These are phyloP conservation scores for Chrysoporthe puriensis DNA, from an alignment of 2,329 filamentous ascomycete genomes.

Conservation along the genomic window DNA sequence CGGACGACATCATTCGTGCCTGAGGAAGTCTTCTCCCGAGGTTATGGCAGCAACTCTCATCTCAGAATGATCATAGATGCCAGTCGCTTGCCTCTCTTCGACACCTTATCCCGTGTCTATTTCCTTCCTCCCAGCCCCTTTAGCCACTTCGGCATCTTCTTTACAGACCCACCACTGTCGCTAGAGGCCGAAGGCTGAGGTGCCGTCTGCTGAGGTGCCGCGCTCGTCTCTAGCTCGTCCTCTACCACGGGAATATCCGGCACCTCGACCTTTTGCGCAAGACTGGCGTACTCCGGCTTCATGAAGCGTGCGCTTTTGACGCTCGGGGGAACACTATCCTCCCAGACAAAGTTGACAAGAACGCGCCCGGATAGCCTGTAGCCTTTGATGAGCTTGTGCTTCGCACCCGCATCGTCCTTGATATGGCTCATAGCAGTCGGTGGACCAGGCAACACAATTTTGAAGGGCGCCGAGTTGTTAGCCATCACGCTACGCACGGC, in stretches of 20 bases:
- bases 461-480: constrained; percentile 63
- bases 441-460: constrained; percentile 64
- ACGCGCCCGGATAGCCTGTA: constrained; percentile 73
- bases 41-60: not conserved
- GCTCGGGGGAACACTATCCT: constrained; percentile 60
- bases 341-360: constrained; percentile 78
- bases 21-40: not conserved
- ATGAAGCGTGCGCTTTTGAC: constrained; percentile 63
- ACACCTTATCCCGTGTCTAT: constrained; percentile 40
- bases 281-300: constrained; percentile 58
- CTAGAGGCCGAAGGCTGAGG: constrained; percentile 36
- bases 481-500: constrained; percentile 76
- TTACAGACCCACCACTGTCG: constrained; percentile 41
- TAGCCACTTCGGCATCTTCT: constrained; percentile 70
- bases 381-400: constrained; percentile 68
- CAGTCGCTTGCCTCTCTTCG: not conserved
- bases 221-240: constrained; percentile 40
- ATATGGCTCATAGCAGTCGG: constrained; percentile 40
- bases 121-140: constrained; percentile 71
- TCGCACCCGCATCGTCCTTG: constrained; percentile 49
- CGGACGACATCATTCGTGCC: not conserved
- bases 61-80: not conserved
- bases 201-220: constrained; percentile 30
- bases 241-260: constrained; percentile 54
- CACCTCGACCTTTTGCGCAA: constrained; percentile 70